These are phyloP conservation scores for Paraphaeosphaeria minitans DNA, from an alignment of 2,329 filamentous ascomycete genomes.

Conservation along the genomic window DNA sequence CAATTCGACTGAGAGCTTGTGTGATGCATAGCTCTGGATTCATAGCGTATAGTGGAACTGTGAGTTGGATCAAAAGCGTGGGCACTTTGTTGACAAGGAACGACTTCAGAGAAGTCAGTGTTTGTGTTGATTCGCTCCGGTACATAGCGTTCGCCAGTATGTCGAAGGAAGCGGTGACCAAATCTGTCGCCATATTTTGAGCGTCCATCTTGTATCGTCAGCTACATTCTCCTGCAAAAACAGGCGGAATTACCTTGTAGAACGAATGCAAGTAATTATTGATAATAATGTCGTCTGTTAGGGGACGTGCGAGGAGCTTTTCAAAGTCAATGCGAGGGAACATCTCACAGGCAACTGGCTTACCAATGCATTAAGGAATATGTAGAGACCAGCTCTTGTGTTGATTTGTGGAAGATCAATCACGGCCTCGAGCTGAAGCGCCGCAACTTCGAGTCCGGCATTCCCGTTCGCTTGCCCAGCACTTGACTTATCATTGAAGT, in stretches of 20 bases:
- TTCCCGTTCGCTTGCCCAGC: conserved; percentile 43
- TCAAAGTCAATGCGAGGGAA: conserved; percentile 38
- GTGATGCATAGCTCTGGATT: conserved; percentile 69
- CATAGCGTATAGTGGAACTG: conserved; percentile 62
- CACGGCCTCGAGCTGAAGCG: conserved; percentile 60
- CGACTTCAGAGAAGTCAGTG: conserved; percentile 76
- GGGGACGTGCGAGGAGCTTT: conserved; percentile 81
- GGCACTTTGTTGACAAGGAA: conserved; percentile 81
- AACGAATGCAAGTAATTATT: conserved; percentile 82
- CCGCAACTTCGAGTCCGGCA: conserved; percentile 47
- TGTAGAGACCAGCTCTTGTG: conserved; percentile 80
- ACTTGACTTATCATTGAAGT: conserved; percentile 51
- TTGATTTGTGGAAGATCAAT: conserved; percentile 73
- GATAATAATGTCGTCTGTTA: conserved; percentile 80
- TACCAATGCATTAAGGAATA: conserved; percentile 83
- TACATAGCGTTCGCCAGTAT: conserved; percentile 86
- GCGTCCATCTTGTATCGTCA: conserved; percentile 67
- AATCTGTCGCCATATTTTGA: conserved; percentile 76
- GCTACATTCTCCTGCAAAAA: conserved; percentile 15
- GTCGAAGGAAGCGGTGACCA: conserved; percentile 89
- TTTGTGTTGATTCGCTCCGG: conserved; percentile 64
- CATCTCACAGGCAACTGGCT: conserved; percentile 31
- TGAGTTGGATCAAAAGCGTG: conserved; percentile 62
- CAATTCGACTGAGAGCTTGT: conserved; percentile 67
- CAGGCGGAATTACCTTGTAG: conserved; percentile 66